A percentile compares a stretch with the other conserved stretches of the same genome.
Evolutionary conservation across 2,329 filamentous ascomycete species (phyloP).

Genomic region (Grosmannia clavigera): DNA sequence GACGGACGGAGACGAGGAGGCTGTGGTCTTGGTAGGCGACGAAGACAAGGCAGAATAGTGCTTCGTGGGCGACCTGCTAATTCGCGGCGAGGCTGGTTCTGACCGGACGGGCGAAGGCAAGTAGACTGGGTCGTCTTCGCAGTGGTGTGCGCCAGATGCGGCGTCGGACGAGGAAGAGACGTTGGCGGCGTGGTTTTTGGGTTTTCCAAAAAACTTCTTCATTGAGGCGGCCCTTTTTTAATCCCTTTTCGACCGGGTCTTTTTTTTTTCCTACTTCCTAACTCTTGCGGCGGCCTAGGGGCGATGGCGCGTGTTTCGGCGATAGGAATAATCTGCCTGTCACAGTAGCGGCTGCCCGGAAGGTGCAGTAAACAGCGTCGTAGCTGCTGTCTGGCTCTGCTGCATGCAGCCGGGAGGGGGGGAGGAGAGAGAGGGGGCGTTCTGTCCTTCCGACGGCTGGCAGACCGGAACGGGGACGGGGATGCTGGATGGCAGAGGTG

Average conservation of each 20-base stretch:
- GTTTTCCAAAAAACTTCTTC: constrained; percentile 34
- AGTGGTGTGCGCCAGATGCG: neutral
- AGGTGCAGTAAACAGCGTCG: neutral
- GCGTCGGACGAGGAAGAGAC: neutral
- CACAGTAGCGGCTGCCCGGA: neutral
- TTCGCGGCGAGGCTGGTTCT: constrained; percentile 9
- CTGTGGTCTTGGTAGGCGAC: constrained; percentile 3
- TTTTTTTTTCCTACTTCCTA: neutral
- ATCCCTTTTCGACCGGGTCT: neutral
- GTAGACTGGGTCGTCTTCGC: constrained; percentile 23
- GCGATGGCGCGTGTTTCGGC: constrained; percentile 1
- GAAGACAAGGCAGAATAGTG: constrained; percentile 10
- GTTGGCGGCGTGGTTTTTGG: constrained; percentile 25
- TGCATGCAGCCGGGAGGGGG: neutral
- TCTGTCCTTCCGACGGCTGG: neutral
- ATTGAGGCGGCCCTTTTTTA: constrained; percentile 20
- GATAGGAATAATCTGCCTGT: constrained; percentile 4
- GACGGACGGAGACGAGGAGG: constrained; percentile 1
- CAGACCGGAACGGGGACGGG: too few relatives aligned
- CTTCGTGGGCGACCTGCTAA: constrained; percentile 20
- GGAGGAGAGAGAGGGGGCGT: neutral
- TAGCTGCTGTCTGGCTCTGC: neutral
- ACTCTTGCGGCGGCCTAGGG: neutral
- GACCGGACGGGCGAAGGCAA: constrained; percentile 9
- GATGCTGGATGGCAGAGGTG: neutral